Percentiles rank a stretch among this genome's conserved stretches.
These are phyloP conservation scores for Escallonia herrerae DNA, from an alignment of 129 eudicot genomes.

Conservation along the genomic window DNA sequence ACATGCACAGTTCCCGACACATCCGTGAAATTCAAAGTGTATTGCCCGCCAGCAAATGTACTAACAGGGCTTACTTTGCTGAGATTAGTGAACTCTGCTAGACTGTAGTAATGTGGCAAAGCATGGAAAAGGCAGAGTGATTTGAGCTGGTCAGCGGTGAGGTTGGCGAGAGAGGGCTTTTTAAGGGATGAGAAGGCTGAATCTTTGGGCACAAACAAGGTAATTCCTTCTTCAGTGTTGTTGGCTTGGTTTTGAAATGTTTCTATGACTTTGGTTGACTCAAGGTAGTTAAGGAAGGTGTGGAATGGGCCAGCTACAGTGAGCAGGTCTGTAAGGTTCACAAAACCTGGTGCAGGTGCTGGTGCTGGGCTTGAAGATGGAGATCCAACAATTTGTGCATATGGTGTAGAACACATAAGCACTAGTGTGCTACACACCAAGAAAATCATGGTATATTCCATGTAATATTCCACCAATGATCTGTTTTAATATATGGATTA, in stretches of 20 bases:
- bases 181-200: conserved; percentile 50
- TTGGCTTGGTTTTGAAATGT: conserved; percentile 82
- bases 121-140: conserved; percentile 76
- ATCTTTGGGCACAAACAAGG: conserved; percentile 79
- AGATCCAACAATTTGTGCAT: conserved; percentile 25
- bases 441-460: conserved; percentile 23
- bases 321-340: conserved; percentile 67
- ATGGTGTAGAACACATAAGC: conserved; percentile 29
- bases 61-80: conserved; percentile 48
- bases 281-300: conserved; percentile 68
- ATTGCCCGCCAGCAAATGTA: conserved; percentile 65
- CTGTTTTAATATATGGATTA: background rate
- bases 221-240: conserved; percentile 79
- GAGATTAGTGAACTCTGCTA: conserved; percentile 71
- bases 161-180: conserved; percentile 61
- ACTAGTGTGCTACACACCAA: conserved; percentile 25
- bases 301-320: conserved; percentile 81
- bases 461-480: background rate
- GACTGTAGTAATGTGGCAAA: conserved; percentile 70
- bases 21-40: conserved; percentile 63
- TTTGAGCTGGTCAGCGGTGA: conserved; percentile 69
- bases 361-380: conserved; percentile 71
- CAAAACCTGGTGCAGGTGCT: conserved; percentile 64
- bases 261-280: conserved; percentile 62
- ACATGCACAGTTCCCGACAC: conserved; percentile 45